A percentile compares a stretch with the other conserved stretches of the same genome.
These are phyloP conservation scores for Nakaseomyces uthaithaninus DNA, from an alignment of 1,139 yeast genomes.

Conservation along the genomic window DNA sequence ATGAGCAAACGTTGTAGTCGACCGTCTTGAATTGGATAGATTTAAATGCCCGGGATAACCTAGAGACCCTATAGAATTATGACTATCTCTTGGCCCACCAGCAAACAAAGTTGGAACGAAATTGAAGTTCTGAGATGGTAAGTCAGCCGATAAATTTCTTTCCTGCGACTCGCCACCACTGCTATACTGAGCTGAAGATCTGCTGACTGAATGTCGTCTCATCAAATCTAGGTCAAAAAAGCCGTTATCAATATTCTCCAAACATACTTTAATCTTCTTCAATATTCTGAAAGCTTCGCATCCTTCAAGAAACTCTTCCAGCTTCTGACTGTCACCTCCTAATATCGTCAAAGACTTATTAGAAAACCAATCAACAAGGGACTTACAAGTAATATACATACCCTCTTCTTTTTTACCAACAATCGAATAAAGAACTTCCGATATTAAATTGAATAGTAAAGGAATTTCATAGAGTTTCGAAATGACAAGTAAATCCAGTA, in stretches of 20 bases:
- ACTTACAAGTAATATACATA: constrained; percentile 36
- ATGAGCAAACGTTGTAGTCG: constrained; percentile 10
- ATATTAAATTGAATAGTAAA: constrained; percentile 54
- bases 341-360: constrained; percentile 20
- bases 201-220: constrained; percentile 37
- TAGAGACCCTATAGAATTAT: constrained; percentile 20
- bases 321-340: constrained; percentile 18
- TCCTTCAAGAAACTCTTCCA: constrained; percentile 36
- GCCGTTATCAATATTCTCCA: constrained; percentile 52
- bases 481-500: constrained; percentile 53
- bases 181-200: constrained; percentile 18
- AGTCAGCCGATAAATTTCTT: constrained; percentile 8
- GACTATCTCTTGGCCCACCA: constrained; percentile 26
- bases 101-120: constrained; percentile 20
- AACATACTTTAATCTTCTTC: constrained; percentile 18
- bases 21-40: constrained; percentile 9
- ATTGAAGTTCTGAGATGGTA: constrained; percentile 11
- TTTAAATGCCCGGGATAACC: constrained; percentile 14
- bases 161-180: constrained; percentile 14
- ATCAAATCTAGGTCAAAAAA: constrained; percentile 49
- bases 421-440: constrained; percentile 61
- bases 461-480: constrained; percentile 62
- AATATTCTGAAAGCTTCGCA: constrained; percentile 22
- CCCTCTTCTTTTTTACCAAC: constrained; percentile 56
- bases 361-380: constrained; percentile 20